phyloP scores from a whole-genome alignment of 2,329 filamentous ascomycete genomes.

The Aureobasidium melanogenum region DNA sequence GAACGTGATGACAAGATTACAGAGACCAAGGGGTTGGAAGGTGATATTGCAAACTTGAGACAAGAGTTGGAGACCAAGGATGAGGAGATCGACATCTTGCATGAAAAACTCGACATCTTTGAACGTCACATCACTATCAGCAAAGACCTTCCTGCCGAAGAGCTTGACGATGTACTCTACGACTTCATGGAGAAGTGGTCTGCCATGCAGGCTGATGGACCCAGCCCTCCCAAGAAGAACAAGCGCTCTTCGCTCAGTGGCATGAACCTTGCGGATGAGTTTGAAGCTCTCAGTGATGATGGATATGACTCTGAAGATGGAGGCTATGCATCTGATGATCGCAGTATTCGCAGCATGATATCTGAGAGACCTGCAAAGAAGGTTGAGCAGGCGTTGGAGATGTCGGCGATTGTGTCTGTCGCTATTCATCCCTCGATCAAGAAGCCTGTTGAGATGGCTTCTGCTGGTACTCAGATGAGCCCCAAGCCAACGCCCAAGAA shows the following conservation, averaged over 20 bases:
- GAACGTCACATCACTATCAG: background rate
- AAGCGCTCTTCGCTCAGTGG: background rate
- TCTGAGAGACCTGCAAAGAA: background rate
- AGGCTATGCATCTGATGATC: background rate
- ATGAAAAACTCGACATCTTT: background rate
- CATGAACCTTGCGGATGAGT: background rate
- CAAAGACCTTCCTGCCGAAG: background rate
- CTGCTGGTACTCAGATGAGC: background rate
- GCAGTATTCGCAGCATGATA: background rate
- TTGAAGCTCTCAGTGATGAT: background rate
- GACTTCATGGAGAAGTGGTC: background rate
- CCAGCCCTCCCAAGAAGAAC: background rate
- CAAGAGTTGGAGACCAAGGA: background rate
- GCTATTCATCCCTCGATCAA: background rate
- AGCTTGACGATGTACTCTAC: background rate
- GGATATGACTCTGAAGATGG: background rate
- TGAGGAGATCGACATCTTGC: background rate
- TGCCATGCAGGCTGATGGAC: background rate
- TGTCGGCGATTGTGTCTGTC: background rate
- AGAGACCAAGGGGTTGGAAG: background rate
- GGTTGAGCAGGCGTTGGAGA: background rate
- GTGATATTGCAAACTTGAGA: background rate
- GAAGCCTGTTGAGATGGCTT: background rate
- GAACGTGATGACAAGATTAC: background rate
- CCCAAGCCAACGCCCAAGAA: background rate